Conservation (phyloP, 2,329 filamentous ascomycete species). For the Cordyceps cicadae region DNA sequence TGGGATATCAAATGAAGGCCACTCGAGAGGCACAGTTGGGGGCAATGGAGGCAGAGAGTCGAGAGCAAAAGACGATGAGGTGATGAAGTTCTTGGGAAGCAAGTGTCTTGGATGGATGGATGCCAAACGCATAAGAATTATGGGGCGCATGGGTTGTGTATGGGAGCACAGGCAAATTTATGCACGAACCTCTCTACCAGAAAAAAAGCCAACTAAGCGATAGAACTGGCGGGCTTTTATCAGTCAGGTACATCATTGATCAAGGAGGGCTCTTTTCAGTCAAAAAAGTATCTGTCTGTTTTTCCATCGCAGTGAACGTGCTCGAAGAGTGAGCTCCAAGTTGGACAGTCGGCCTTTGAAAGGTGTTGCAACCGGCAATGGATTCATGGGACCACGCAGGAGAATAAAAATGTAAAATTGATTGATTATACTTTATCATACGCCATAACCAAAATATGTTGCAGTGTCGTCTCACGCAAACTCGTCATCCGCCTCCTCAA, state of each 20-base stretch:
- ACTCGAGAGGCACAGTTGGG: not conserved
- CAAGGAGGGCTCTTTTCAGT: no score
- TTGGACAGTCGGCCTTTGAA: no score
- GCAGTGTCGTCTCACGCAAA: slow-evolving; percentile 25
- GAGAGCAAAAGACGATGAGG: not conserved
- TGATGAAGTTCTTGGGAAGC: not conserved
- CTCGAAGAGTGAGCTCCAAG: no score
- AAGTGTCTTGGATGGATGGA: not conserved
- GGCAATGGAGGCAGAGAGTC: not conserved
- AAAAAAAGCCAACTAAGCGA: no score
- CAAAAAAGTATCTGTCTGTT: no score
- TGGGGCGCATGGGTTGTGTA: not conserved
- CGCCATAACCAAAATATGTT: slow-evolving; percentile 8
- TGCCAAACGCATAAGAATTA: not conserved
- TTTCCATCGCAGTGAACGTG: no score
- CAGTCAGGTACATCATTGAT: no score
- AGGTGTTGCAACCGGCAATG: not conserved
- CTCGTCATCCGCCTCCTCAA: slow-evolving; percentile 50
- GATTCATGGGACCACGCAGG: not conserved
- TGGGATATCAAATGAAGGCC: not conserved
- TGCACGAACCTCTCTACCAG: not conserved
- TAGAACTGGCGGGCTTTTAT: no score
- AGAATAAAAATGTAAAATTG: not conserved
- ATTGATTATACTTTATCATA: not conserved
- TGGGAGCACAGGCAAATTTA: not conserved